Evolutionary conservation across 2,329 filamentous ascomycete species (phyloP), one percentile per base, ranked within the genome.

Genomic region (Diaporthe eres): DNA sequence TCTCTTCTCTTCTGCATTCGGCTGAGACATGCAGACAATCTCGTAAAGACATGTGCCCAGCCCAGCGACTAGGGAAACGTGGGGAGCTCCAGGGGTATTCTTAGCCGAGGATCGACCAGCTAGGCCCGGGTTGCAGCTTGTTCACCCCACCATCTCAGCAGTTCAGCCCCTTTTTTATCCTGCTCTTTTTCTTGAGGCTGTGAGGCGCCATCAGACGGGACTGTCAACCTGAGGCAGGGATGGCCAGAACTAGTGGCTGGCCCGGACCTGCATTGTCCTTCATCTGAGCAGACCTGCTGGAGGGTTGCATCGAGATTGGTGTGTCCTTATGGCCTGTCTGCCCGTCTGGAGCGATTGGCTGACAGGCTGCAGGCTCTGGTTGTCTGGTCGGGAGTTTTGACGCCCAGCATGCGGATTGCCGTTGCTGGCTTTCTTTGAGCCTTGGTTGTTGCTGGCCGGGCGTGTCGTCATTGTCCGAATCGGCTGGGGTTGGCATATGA

Each of bases 11-110:
- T 28, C 65, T 42, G 65, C 65, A 70, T 55, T 13, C 65, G 34
- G 65, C 31, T 70, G 47, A 70, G 65, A 70, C 47, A 70, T 70
- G 65, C 65, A 70, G 65, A 42, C 19, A 70, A 55, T 42, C 65
- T 70, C 65, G 65, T 70, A 70, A 70, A 70, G 65, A 70, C 65
- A 70, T 70, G 65, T 70, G 65, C 65, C 44, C 65, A 53, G 65
- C 65, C 49, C 39, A 31, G 47, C 37, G 53, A 63, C 71, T 73
- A 73, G 71, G 39, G 58, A 73, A 72, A 73, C 71, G 71, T 73
- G 71, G 71, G 71, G 71, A 65, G 60, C 47, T 70, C 65, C 65
- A 70, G 65, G 65, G 65, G 65, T 73, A 73, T 73, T 73, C 71
- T 73, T 73, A 73, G 71, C 47, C 31, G 58, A 73, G 71, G 71